phyloP scores from a whole-genome alignment of 768 basidiomycete species.

The Auriscalpium vulgare region DNA sequence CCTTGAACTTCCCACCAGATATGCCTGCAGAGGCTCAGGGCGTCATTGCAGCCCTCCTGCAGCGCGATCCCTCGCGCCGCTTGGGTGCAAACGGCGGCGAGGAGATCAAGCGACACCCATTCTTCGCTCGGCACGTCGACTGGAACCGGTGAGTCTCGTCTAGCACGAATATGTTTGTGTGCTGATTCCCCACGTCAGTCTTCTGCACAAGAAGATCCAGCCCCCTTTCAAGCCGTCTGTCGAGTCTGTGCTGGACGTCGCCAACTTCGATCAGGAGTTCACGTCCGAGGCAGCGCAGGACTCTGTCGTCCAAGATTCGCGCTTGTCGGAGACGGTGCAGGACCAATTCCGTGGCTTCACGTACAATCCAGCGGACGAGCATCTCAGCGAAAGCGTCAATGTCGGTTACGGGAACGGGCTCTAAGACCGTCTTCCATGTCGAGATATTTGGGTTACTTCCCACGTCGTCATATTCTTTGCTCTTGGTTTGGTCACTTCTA shows the following conservation, averaged over 20 bases:
- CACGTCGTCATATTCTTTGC: neutral
- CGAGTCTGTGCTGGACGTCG: conserved; percentile 89
- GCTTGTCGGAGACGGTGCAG: conserved; percentile 91
- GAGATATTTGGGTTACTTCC: conserved; percentile 1
- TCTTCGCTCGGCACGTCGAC: conserved; percentile 91
- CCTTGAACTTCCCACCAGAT: conserved; percentile 85
- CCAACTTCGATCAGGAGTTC: conserved; percentile 97
- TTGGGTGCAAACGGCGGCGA: conserved; percentile 92
- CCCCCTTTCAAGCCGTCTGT: conserved; percentile 98
- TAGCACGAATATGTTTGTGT: neutral
- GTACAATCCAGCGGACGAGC: conserved; percentile 79
- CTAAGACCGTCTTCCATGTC: neutral
- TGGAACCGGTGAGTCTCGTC: conserved; percentile 59
- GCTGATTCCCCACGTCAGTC: conserved; percentile 26
- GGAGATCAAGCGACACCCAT: conserved; percentile 92
- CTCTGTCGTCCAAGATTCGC: conserved; percentile 91
- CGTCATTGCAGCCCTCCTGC: conserved; percentile 81
- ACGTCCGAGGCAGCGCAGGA: conserved; percentile 93
- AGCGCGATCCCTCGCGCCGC: conserved; percentile 79
- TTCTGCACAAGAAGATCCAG: conserved; percentile 91
- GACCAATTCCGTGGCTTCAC: conserved; percentile 92
- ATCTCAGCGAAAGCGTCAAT: conserved; percentile 77
- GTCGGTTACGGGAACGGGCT: conserved; percentile 44
- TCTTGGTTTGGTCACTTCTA: neutral
- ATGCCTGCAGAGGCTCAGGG: conserved; percentile 83